These are phyloP conservation scores for Xylaria grammica DNA, from an alignment of 495 filamentous ascomycete species.

Conservation along the genomic window DNA sequence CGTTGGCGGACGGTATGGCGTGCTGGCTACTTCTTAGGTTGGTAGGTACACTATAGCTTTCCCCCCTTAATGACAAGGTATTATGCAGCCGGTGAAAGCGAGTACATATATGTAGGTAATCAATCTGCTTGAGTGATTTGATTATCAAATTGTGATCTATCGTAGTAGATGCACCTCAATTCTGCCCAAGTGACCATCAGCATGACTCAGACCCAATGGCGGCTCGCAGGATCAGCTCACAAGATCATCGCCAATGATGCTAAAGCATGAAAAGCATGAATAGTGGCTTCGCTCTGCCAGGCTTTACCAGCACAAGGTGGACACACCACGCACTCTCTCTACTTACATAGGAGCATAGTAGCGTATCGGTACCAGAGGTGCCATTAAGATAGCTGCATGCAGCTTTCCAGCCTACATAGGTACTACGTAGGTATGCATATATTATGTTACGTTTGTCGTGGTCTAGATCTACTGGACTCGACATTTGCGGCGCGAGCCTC, in stretches of 20 bases:
- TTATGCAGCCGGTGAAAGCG: not conserved
- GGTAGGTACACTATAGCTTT: not conserved
- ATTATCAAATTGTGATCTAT: not conserved
- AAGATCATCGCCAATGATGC: not conserved
- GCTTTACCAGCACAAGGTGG: not conserved
- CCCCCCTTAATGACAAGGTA: not conserved
- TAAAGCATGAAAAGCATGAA: not conserved
- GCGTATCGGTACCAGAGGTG: too few species aligned
- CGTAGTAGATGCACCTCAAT: not conserved
- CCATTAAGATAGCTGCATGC: too few species aligned
- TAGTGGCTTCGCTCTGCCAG: not conserved
- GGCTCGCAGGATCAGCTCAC: not conserved
- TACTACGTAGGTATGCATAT: too few species aligned
- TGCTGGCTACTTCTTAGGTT: too few species aligned
- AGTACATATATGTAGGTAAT: too few species aligned
- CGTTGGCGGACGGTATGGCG: too few species aligned
- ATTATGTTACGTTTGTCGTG: not conserved
- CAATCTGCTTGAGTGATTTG: not conserved
- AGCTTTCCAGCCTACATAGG: too few species aligned
- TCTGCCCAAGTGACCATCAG: constrained; percentile 6
- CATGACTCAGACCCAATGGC: constrained; percentile 2
- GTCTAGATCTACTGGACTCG: constrained; percentile 1
- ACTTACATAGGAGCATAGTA: too few species aligned
- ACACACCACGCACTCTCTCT: too few species aligned
- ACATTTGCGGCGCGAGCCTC: not conserved